Base-by-base conservation (phyloP, 257 asterid genomes). In the Ligustrum vulgare region DNA sequence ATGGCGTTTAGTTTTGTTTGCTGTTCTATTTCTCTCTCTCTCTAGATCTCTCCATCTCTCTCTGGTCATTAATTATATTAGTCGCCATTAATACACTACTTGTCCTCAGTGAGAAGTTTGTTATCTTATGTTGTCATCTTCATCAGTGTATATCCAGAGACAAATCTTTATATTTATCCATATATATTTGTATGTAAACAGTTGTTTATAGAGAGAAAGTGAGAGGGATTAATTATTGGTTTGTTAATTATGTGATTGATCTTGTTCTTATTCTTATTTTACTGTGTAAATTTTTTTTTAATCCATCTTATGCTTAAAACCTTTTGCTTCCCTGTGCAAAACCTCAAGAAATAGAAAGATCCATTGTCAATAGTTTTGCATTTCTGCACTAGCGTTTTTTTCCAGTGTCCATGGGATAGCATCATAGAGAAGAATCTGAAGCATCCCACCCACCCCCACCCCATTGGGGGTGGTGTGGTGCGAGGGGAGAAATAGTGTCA, bases 31-130 rank as follows among this genome's bases (percentile, higher is more conserved):
- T 23, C 0, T 37, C 43, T 36, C 41, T 35, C n/a, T 28, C 37
- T 78, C 56, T 22, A 28, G 63, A 34, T 31, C 31, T 28, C 31
- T 28, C 31, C 31, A 7, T 56, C 71, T 69, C 67, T 71, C 9
- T 36, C 20, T 5, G 28, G 64, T 78, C 70, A 78, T 76, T 76
- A 70, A 43, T 69, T 39, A 41, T 49, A 31, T 51, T 31, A 67
- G 73, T 75, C 51, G 67, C 73, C 79, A 67, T 77, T 77, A 71
- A 64, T 77, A 62, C 60, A 62, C 71, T 12, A 41, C 67, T 77
- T 77, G 75, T 71, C 51, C 75, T 60, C 72, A 47, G 75, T 77
- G 47, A 65, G 45, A 71, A 71, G 81, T 72, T 72, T 77, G 81
- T 77, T 70, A 15, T 5, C 11, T 11, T 23, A 23, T 71, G 67